Conservation (phyloP, 768 basidiomycete species). For the Cantharellus cinnabarinus region DNA sequence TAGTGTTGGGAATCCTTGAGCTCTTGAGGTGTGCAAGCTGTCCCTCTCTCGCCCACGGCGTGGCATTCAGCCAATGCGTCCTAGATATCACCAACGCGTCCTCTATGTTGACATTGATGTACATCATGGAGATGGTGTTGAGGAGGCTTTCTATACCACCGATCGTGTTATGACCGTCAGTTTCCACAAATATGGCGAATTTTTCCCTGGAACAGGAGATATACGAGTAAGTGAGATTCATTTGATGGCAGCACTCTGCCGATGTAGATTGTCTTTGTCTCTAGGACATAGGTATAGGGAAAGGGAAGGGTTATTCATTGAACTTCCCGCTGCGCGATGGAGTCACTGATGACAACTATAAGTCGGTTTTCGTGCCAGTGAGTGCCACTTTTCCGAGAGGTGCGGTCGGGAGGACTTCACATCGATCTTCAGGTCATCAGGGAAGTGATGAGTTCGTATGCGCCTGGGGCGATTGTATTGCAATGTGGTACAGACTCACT, state of each 20-base stretch:
- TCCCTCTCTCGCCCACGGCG: too few species aligned
- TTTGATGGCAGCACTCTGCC: not conserved
- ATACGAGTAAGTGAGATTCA: conserved; percentile 38
- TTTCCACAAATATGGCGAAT: conserved; percentile 98
- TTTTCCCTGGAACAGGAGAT: conserved; percentile 98
- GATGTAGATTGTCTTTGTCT: conserved; percentile 7
- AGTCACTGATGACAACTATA: conserved; percentile 86
- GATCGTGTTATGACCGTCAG: conserved; percentile 97
- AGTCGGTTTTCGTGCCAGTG: conserved; percentile 87
- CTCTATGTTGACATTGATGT: conserved; percentile 98
- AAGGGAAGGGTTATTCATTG: conserved; percentile 82
- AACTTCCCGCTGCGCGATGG: conserved; percentile 94
- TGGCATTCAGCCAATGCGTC: not conserved
- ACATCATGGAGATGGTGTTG: conserved; percentile 97
- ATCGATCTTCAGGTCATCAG: conserved; percentile 50
- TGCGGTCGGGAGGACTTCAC: not conserved
- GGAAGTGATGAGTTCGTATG: conserved; percentile 85
- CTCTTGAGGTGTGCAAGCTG: conserved; percentile 43
- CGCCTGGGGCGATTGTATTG: conserved; percentile 84
- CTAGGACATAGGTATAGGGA: conserved; percentile 80
- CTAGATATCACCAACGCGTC: conserved; percentile 79
- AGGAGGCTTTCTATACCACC: conserved; percentile 98
- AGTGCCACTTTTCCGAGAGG: conserved; percentile 13
- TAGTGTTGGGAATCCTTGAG: conserved; percentile 91
- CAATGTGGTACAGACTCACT: conserved; percentile 97